phyloP scores from a whole-genome alignment of 495 filamentous ascomycete genomes.

The Staphylotrichum tortipilum region DNA sequence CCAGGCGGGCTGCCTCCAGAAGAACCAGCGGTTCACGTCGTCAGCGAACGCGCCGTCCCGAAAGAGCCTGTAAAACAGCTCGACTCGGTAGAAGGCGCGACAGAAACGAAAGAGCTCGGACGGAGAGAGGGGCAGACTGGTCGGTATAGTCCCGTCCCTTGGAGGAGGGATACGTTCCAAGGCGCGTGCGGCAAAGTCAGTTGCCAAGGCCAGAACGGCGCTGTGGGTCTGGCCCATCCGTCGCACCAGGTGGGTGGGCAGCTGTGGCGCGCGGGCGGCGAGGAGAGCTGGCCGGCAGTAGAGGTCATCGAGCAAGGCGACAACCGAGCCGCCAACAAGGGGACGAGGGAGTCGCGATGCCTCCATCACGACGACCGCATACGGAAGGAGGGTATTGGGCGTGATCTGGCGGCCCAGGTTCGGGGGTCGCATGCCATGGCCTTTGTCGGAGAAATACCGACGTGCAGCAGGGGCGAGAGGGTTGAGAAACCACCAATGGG shows the following conservation, averaged over 20 bases:
- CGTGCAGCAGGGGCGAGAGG: too few species aligned
- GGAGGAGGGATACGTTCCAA: background rate
- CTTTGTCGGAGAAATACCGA: too few species aligned
- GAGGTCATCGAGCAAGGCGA: background rate
- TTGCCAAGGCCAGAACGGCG: background rate
- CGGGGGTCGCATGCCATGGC: too few species aligned
- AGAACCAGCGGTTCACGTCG: background rate
- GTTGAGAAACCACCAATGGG: too few species aligned
- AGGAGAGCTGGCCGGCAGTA: background rate
- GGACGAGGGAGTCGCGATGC: background rate
- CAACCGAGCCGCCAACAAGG: background rate
- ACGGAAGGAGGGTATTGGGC: background rate
- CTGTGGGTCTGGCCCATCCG: background rate
- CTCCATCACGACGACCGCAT: background rate
- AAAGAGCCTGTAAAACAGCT: background rate
- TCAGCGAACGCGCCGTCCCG: background rate
- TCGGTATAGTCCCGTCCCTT: background rate
- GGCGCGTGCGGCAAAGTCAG: slow-evolving; percentile 1
- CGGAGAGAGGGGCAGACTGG: background rate
- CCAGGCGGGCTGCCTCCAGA: background rate
- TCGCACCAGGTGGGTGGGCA: background rate
- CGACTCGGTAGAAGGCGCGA: slow-evolving; percentile 1
- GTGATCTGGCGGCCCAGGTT: background rate
- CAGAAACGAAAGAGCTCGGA: background rate
- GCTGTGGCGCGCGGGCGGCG: background rate